Base-by-base conservation (phyloP, 106 monocot species). In the Posidonia australis region DNA sequence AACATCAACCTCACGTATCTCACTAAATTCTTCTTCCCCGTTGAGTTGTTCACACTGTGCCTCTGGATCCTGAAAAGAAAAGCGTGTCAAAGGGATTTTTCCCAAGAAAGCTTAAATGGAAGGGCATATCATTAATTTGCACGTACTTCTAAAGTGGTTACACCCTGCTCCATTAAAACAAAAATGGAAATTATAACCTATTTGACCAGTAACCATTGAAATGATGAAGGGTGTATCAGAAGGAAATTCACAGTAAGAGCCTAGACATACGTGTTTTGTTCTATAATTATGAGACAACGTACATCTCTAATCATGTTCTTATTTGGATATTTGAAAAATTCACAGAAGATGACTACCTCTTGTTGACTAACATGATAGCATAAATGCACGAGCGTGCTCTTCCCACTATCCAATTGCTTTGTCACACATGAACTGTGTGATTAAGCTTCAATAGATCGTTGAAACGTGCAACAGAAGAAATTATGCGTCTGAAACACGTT, bases 311-410 rank as follows among this genome's bases (percentile, higher is more conserved):
- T n/a, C n/a, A 36, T 36, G 7, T 36, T 36, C 2, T 36, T 36
- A 2, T 36, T 36, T 2, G 36, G 7, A 4, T 36, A n/a, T 36
- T 36, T 36, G n/a, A 36, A 36, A 36, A 36, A 4, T 4, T 36
- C 7, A n/a, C 7, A 36, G 36, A 36, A 36, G 36, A n/a, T n/a
- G 56, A 79, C 57, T 82, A 92, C 92, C 80, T 92, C 92, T 64
- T 92, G 92, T 67, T 87, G 87, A 73, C 87, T 87, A 25, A 92
- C 92, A 78, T 92, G 84, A 77, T 92, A 80, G 64, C 92, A 92
- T 61, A 91, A 75, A 58, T 92, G 92, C 32, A 92, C 63, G 55
- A 92, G 74, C 25, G 92, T 92, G 59, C 92, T 87, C 74, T 76
- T 92, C 23, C 89, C 89, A 62, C 89, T 89, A 70, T 93, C 93